A percentile compares a stretch with the other conserved stretches of the same genome.
phyloP scores from a whole-genome alignment of 345 rosid species.

The Citrus reticulata region DNA sequence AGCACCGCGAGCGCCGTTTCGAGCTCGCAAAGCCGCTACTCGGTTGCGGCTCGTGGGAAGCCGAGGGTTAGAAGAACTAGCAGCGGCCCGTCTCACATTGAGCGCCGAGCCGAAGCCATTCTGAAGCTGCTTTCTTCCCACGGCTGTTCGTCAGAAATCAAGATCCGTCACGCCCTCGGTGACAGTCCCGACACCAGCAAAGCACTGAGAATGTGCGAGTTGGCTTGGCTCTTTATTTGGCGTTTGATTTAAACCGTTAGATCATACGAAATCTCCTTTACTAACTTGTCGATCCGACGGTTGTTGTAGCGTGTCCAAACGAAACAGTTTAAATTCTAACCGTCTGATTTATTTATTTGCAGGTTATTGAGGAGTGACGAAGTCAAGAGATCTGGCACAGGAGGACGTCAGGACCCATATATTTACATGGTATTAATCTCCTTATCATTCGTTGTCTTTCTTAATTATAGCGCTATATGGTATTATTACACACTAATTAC shows the following conservation, averaged over 20 bases:
- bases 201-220: slow-evolving; percentile 76
- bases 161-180: slow-evolving; percentile 71
- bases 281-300: not conserved
- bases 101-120: slow-evolving; percentile 68
- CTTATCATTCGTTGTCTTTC: not conserved
- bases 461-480: not conserved
- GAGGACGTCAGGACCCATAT: slow-evolving; percentile 69
- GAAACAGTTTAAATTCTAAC: not conserved
- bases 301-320: not conserved
- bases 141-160: slow-evolving; percentile 60
- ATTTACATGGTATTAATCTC: slow-evolving; percentile 61
- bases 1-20: slow-evolving; percentile 55
- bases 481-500: too few relatives aligned
- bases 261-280: not conserved
- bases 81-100: slow-evolving; percentile 38
- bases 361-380: slow-evolving; percentile 48
- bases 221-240: not conserved
- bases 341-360: not conserved
- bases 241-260: not conserved
- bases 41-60: slow-evolving; percentile 4
- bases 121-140: slow-evolving; percentile 58
- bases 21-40: slow-evolving; percentile 26
- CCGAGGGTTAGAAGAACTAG: slow-evolving; percentile 26
- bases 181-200: slow-evolving; percentile 98
- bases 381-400: too few relatives aligned